phyloP scores from a whole-genome alignment of 768 basidiomycete species.

The Dacryopinax spathularia region DNA sequence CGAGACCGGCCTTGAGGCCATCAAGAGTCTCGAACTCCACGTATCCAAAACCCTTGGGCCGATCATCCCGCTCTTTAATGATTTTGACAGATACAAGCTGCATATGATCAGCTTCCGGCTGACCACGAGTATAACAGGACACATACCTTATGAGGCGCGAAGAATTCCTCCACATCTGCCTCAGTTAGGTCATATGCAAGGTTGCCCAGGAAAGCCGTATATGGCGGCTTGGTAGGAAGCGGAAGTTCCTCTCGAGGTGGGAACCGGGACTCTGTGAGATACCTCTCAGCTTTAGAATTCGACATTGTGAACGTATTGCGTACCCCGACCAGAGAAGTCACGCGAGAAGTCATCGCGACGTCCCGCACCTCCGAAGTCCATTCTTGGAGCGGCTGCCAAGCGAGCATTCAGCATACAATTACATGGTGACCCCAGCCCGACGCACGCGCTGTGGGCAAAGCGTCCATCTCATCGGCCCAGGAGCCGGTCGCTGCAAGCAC shows the following conservation, averaged over 20 bases:
- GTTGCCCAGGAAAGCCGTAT: conserved; percentile 94
- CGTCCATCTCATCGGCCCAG: conserved; percentile 98
- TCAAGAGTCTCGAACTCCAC: conserved; percentile 86
- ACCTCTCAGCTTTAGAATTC: not conserved
- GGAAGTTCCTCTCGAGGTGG: conserved; percentile 80
- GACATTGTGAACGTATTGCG: conserved; percentile 18
- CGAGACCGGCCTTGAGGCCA: conserved; percentile 68
- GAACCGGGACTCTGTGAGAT: conserved; percentile 7
- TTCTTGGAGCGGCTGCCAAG: conserved; percentile 48
- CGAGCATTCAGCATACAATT: not conserved
- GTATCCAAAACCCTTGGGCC: conserved; percentile 96
- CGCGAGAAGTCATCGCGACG: conserved; percentile 18
- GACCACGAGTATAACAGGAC: conserved; percentile 3
- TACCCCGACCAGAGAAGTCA: conserved; percentile 55
- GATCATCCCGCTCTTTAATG: conserved; percentile 82
- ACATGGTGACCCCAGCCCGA: conserved; percentile 13
- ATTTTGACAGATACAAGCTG: conserved; percentile 80
- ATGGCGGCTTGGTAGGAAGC: conserved; percentile 88
- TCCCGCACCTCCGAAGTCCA: conserved; percentile 44
- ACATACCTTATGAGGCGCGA: conserved; percentile 45
- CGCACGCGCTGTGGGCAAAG: conserved; percentile 86
- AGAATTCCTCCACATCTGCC: conserved; percentile 66
- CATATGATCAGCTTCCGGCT: not conserved
- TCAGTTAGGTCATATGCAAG: conserved; percentile 86
- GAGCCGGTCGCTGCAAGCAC: conserved; percentile 57